Base-by-base conservation (phyloP, 129 eudicot genomes). In the Kitagawia praeruptora region DNA sequence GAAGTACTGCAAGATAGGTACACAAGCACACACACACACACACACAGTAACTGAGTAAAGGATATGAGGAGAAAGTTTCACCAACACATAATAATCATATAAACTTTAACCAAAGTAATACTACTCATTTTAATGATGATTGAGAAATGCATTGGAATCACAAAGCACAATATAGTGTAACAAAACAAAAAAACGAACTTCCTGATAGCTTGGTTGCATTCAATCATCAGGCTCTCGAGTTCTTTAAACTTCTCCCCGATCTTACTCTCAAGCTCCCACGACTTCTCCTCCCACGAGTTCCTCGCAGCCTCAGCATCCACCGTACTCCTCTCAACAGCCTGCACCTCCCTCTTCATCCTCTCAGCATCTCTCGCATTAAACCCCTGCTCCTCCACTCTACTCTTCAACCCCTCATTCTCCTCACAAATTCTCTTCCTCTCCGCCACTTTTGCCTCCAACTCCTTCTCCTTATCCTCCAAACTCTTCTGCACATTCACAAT, bases 281-380 rank as follows among this genome's bases (percentile, higher is more conserved):
- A 81, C 86, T 93, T 91, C 70, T 93, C 98, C 87, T 93, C 98
- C 98, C 97, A 91, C 6, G 80, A 82, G 79, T 47, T 91, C 83
- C 93, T 86, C 28, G 87, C 87, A 79, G 78, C 85, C 80, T 95
- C 97, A 16, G 91, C 79, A 44, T 94, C 97, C 74, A 79, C 89
- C 8, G 89, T 90, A 44, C 87, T 96, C 80, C 93, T 86, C 88
- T 90, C 98, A 71, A 92, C 92, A 10, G 91, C 87, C 77, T 83
- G 92, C 82, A 95, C 82, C 83, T 93, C 98, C 58, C 91, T 85
- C 81, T 88, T 91, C 96, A 93, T 93, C 87, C 98, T 88, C 80
- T 93, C 96, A 8, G 98, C 98, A 88, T 91, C 98, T 82, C 97
- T 81, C 77, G 84, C 75, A 83, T 88, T 92, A 66, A 95, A 85